Evolutionary conservation across 2,329 filamentous ascomycete species (phyloP), one percentile per base, ranked within the genome.

Genomic region (Boeremia exigua): DNA sequence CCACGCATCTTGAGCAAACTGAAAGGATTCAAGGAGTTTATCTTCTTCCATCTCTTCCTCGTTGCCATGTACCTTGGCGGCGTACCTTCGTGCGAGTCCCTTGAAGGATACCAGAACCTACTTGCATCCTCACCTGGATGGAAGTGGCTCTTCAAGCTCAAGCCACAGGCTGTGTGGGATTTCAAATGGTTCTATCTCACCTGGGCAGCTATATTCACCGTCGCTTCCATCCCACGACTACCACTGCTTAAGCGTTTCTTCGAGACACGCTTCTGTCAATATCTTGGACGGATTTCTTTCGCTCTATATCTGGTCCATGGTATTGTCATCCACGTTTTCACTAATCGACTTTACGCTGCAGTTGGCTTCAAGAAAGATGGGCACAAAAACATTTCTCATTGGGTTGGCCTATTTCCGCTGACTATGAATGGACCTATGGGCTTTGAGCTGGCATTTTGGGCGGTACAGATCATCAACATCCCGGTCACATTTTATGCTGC

Each of bases 181-280:
- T 82, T 80, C 67, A 89, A 88, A 71, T 89, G 86, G 86, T 88
- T 88, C 73, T 89, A 81, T 67, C 79, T 89, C 2, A 87, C 87
- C 68, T 84, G 81, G 77, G 86, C 85, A 0, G 80, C 86, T 1
- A 76, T 79, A 23, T 79, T 87, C 48, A 68, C 87, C 0, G 81
- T 90, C 0, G 76, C 82, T 1, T 79, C 81, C 0, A 75, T 85
- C 2, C 82, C 84, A 6, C 83, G 82, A n/a, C 79, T 89, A n/a
- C 63, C 73, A 4, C 83, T 80, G 51, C 58, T 80, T 51, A 79
- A 79, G 56, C 63, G 63, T 3, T 77, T 81, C 27, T 82, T 85
- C 65, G 81, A 80, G 49, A 77, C 75, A 2, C 67, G 74, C 0
- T 58, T 82, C 11, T 79, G 81, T 11, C 83, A 84, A 60, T 87